Evolutionary conservation across 306 rosid species (phyloP).

Genomic region (Prunus campanulata): DNA sequence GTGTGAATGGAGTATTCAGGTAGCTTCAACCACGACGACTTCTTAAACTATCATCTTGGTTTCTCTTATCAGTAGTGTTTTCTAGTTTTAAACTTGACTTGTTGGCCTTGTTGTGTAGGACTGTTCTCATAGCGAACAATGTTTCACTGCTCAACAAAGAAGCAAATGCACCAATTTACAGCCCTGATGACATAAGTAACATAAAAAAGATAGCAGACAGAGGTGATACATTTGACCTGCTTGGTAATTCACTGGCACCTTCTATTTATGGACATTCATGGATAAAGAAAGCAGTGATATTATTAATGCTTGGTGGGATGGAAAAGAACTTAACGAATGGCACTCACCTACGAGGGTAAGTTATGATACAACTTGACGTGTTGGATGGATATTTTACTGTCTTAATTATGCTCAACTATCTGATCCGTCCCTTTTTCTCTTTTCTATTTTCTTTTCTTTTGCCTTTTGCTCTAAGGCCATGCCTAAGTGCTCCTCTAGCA

Average conservation of each 20-base stretch:
- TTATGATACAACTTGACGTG: conserved; percentile 15
- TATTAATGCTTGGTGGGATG: conserved; percentile 92
- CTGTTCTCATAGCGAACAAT: conserved; percentile 87
- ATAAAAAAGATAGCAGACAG: conserved; percentile 86
- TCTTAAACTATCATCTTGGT: conserved; percentile 2
- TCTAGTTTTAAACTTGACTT: conserved; percentile 21
- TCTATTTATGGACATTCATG: conserved; percentile 95
- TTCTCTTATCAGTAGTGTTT: conserved; percentile 4
- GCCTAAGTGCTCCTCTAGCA: neutral
- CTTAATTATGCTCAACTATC: neutral
- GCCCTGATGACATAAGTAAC: conserved; percentile 69
- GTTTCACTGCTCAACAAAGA: conserved; percentile 94
- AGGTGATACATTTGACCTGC: conserved; percentile 84
- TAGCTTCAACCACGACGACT: conserved; percentile 31
- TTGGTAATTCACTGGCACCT: conserved; percentile 94
- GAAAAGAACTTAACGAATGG: conserved; percentile 98
- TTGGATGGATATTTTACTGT: conserved; percentile 15
- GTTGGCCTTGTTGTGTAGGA: conserved; percentile 49
- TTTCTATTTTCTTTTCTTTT: neutral
- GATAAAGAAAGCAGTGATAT: conserved; percentile 94
- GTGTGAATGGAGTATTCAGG: conserved; percentile 98
- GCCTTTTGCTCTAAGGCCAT: neutral
- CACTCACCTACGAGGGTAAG: conserved; percentile 96
- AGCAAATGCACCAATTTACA: conserved; percentile 89
- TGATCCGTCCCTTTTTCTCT: neutral